phyloP scores from a whole-genome alignment of 164 flowering plant genomes.

The Akebia trifoliata region DNA sequence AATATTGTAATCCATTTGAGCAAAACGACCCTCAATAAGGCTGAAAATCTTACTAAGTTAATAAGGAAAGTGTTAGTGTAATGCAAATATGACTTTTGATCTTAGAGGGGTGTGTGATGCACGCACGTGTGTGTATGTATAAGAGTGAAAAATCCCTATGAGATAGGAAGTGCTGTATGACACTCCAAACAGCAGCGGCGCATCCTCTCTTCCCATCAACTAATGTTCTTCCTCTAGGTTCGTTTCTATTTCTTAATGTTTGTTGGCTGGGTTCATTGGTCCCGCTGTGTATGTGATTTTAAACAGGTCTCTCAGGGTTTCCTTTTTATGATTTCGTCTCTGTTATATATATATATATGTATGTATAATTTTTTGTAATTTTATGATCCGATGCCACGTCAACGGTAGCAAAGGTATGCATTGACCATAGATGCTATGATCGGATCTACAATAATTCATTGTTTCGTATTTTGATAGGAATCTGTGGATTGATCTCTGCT shows the following conservation, averaged over 20 bases:
- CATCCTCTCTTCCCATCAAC: slow-evolving; percentile 13
- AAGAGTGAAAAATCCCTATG: too few relatives aligned
- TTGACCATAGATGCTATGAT: slow-evolving; percentile 58
- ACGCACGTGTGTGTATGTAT: too few relatives aligned
- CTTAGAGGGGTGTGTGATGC: too few relatives aligned
- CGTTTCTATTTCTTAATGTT: background rate
- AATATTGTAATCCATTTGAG: too few relatives aligned
- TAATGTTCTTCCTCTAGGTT: too few relatives aligned
- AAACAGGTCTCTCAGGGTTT: slow-evolving; percentile 38
- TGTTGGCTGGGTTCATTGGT: too few relatives aligned
- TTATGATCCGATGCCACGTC: slow-evolving; percentile 55
- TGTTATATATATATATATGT: too few relatives aligned
- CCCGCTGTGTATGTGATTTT: slow-evolving; percentile 37
- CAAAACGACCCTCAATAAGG: too few relatives aligned
- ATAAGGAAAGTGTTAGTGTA: too few relatives aligned
- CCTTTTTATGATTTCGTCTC: too few relatives aligned
- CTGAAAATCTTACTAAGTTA: too few relatives aligned
- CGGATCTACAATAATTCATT: slow-evolving; percentile 34
- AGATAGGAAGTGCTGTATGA: slow-evolving; percentile 54
- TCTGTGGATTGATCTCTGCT: slow-evolving; percentile 32
- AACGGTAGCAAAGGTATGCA: slow-evolving; percentile 33
- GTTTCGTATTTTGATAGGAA: slow-evolving; percentile 59
- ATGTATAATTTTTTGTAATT: background rate
- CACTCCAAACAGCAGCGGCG: slow-evolving; percentile 26
- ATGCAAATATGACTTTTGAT: too few relatives aligned